Base-by-base conservation (phyloP, 306 rosid species). In the Phaseolus lunatus region DNA sequence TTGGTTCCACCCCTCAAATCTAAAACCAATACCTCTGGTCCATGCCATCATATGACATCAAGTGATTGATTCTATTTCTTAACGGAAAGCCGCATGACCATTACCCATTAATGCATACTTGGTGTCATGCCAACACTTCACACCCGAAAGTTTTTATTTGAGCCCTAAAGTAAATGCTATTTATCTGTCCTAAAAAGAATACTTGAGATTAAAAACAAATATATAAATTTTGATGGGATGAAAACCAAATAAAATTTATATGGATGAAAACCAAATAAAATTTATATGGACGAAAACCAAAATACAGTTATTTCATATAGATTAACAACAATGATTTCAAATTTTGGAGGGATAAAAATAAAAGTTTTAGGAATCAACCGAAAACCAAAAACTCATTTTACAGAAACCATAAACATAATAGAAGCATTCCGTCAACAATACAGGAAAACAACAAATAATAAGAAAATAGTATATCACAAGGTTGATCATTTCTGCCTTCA, bases 381-480 rank as follows among this genome's bases (percentile, higher is more conserved):
- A 53, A 53, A 20, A 19, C 23, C 19, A 53, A 53, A 53, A 53
- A 3, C 5, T 20, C 14, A 53, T 53, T 53, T 37, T 20, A 53
- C 22, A 20, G 12, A 1, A 24, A 20, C 23, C 23, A 50, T n/a
- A 50, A 50, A 49, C 54, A 1, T 47, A 15, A 58, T 20, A 5
- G 45, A 24, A 53, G 59, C 62, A 27, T 16, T 80, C 44, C 1
- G 43, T 37, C 72, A 52, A 9, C 73, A 43, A 54, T 15, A 61
- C 35, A 66, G 41, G 64, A 24, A 52, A 61, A 53, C 41, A 29
- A 22, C 23, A 68, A 52, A 37, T 9, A 43, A 73, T n/a, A 31
- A 33, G 44, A 49, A 37, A 72, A 74, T 48, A 57, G 72, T 75
- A 61, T 50, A 67, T 37, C 20, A 83, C 70, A 52, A 29, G 62